Percentiles rank a stretch among this genome's conserved stretches.
phyloP scores from a whole-genome alignment of 2,329 filamentous ascomycete genomes.

The Periconia digitata region DNA sequence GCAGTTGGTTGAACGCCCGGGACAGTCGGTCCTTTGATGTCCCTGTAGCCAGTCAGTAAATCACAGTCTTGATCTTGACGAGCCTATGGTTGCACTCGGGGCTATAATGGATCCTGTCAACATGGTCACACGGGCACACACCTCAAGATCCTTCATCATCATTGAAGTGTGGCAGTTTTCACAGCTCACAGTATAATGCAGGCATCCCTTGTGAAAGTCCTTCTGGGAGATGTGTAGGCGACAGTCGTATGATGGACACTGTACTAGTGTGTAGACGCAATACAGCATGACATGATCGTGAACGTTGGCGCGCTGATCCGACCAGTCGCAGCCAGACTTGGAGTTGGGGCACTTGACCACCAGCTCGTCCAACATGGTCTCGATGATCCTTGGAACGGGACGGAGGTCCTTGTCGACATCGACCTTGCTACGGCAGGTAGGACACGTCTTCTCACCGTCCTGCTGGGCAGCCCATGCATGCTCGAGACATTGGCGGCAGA shows the following conservation, averaged over 20 bases:
- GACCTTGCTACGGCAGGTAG: slow-evolving; percentile 57
- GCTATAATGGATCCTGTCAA: not conserved
- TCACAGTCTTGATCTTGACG: not conserved
- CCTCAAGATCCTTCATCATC: slow-evolving; percentile 58
- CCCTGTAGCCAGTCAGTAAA: slow-evolving; percentile 28
- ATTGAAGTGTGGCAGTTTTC: slow-evolving; percentile 55
- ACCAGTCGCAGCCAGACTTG: slow-evolving; percentile 56
- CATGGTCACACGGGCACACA: slow-evolving; percentile 18
- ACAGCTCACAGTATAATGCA: slow-evolving; percentile 57
- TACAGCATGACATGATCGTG: slow-evolving; percentile 63
- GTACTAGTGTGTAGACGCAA: slow-evolving; percentile 57
- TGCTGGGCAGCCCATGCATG: slow-evolving; percentile 39
- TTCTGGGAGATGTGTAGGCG: slow-evolving; percentile 56
- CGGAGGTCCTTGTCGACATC: slow-evolving; percentile 30
- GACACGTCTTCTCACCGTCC: slow-evolving; percentile 50
- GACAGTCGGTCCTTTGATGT: slow-evolving; percentile 53
- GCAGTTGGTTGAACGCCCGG: slow-evolving; percentile 50
- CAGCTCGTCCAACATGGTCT: slow-evolving; percentile 64
- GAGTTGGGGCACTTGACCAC: slow-evolving; percentile 60
- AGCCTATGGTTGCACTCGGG: not conserved
- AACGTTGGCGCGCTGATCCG: slow-evolving; percentile 58
- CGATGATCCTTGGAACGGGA: slow-evolving; percentile 56
- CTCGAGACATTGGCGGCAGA: slow-evolving; percentile 61
- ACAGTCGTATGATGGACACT: slow-evolving; percentile 56
- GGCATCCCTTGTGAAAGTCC: slow-evolving; percentile 55